Conservation (phyloP, 208 protist species). For the Wallacemonas sp. region DNA sequence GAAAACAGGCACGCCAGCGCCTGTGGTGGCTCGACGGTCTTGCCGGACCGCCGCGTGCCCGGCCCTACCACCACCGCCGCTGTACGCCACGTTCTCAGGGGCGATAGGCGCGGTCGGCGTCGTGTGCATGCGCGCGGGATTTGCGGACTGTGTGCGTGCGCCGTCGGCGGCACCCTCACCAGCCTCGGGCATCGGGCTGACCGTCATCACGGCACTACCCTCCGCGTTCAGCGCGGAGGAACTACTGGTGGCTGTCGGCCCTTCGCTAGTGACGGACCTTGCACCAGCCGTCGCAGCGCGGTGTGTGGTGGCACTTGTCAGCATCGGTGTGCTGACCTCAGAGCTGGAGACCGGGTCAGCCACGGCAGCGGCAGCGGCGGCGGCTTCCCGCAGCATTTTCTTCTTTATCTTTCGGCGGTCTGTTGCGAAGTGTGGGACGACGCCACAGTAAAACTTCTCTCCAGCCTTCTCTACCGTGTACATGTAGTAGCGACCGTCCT, state of each 20-base stretch:
- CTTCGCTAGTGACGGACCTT: no score
- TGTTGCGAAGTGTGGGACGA: constrained; percentile 56
- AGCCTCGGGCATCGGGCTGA: background rate
- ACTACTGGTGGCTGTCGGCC: background rate
- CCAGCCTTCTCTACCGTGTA: constrained; percentile 57
- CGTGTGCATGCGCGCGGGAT: no score
- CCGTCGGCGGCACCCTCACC: no score
- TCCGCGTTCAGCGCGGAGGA: background rate
- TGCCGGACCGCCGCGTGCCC: no score
- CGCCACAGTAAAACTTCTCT: constrained; percentile 51
- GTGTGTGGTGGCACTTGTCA: background rate
- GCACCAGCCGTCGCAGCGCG: no score
- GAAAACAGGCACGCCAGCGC: no score
- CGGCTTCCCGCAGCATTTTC: background rate
- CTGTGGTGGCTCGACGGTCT: no score
- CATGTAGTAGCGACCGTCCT: constrained; percentile 66
- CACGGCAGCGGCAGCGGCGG: background rate
- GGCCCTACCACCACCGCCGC: no score
- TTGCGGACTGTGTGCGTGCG: no score
- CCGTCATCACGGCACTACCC: background rate
- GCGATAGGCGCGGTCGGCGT: no score
- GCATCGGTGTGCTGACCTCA: background rate
- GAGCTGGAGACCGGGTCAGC: background rate
- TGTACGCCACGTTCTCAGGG: no score
- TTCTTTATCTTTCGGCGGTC: constrained; percentile 5